Conservation (phyloP, 176 grass and related monocot genomes). For the Metroxylon sagu region DNA sequence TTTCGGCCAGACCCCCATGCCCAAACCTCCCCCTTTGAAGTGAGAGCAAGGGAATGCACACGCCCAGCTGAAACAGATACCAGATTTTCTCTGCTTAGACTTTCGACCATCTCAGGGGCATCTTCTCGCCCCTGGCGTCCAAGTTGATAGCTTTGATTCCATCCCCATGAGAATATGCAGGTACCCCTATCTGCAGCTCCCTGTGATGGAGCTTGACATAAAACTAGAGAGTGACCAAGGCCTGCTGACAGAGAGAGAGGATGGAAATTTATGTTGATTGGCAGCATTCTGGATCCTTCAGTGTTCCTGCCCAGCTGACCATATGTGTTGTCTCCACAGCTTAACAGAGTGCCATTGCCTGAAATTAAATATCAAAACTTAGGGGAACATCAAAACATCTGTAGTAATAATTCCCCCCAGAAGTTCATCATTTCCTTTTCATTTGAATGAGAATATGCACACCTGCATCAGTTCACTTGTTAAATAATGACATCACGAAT, state of each 20-base stretch:
- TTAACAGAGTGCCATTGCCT: constrained; percentile 58
- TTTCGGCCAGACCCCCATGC: constrained; percentile 75
- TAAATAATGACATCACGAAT: no score
- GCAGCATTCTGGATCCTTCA: constrained; percentile 35
- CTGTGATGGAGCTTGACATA: constrained; percentile 40
- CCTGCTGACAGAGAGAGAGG: constrained; percentile 70
- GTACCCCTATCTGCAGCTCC: constrained; percentile 6
- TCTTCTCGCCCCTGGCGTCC: constrained; percentile 52
- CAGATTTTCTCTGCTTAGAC: constrained; percentile 35
- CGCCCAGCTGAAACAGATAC: constrained; percentile 54
- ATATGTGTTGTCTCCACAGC: constrained; percentile 69
- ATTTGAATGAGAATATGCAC: no score
- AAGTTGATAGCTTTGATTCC: constrained; percentile 81
- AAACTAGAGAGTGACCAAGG: constrained; percentile 61
- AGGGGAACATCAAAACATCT: no score
- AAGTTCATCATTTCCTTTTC: no score
- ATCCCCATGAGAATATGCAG: constrained; percentile 67
- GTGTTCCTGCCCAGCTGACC: constrained; percentile 64
- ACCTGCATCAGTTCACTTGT: no score
- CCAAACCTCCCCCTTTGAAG: constrained; percentile 51
- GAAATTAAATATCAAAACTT: constrained; percentile 1
- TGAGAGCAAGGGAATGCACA: constrained; percentile 63
- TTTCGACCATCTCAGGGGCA: constrained; percentile 34
- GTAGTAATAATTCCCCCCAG: no score
- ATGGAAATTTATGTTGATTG: constrained; percentile 15